Base-by-base conservation (phyloP, 2,329 filamentous ascomycete species). In the Colletotrichum sp. region DNA sequence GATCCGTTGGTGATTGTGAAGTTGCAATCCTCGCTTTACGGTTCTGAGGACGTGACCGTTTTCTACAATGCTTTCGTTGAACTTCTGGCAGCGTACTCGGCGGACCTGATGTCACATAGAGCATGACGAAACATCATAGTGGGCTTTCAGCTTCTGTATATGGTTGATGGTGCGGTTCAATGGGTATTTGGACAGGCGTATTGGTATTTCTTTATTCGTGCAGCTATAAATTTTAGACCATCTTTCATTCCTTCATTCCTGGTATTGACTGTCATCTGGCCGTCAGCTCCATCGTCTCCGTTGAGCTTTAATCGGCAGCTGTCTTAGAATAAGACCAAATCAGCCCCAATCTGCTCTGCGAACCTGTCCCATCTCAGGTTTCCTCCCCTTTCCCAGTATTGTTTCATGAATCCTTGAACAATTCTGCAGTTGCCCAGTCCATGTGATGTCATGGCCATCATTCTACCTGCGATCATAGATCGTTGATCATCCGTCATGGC, bases 1-100 rank as follows among this genome's bases (percentile, higher is more conserved):
- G 68, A 70, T 24, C 68, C 68, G 13, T 38, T 70, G 16, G 38
- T 70, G 26, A 70, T 36, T 28, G 38, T 70, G 5, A 70, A 70
- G 68, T n/a, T 70, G 7, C 58, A 70, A 43, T 64, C 36, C n/a
- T 70, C 59, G 4, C 38, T 70, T 7, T 64, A 70, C 2, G 30
- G 34, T 16, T 34, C 30, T 4, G 59, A 62, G 59, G 30, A 62
- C 18, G 59, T 62, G 2, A 9, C 18, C 0, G n/a, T 36, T 3
- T 62, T 62, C 13, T 34, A 62, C n/a, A 21, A 62, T 24, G 30
- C 59, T 36, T 62, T 62, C 18, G 26, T 62, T 62, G 59, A 34
- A n/a, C 30, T 62, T 16, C 5, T 62, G 28, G 30, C 28, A 10
- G 16, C 18, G n/a, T 62, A 24, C 30, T 62, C 59, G n/a, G 30